Conservation (phyloP, 768 basidiomycete species). For the Collybia nuda region DNA sequence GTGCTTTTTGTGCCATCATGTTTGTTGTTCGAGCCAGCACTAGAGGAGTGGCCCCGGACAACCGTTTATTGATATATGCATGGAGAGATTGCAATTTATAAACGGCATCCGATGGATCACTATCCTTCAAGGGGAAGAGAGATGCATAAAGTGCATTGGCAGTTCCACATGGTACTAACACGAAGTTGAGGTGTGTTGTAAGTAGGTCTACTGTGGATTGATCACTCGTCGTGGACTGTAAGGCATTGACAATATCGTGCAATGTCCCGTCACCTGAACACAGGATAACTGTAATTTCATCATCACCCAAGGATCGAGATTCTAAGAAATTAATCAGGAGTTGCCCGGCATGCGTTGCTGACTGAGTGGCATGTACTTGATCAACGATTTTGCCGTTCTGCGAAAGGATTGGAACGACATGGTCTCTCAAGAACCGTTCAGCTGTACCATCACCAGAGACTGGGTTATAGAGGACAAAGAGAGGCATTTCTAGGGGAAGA, state of each 20-base stretch:
- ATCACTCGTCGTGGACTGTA: constrained; percentile 27
- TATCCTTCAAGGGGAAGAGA: constrained; percentile 55
- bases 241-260: constrained; percentile 79
- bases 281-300: constrained; percentile 50
- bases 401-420: constrained; percentile 65
- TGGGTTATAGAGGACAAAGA: constrained; percentile 77
- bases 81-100: constrained; percentile 59
- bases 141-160: constrained; percentile 89
- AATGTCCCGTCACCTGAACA: constrained; percentile 91
- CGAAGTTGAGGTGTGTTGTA: constrained; percentile 37
- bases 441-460: constrained; percentile 64
- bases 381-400: constrained; percentile 37
- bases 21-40: constrained; percentile 47
- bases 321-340: constrained; percentile 41
- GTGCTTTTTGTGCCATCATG: constrained; percentile 18
- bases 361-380: constrained; percentile 46
- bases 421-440: constrained; percentile 50
- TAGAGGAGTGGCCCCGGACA: constrained; percentile 38
- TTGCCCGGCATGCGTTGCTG: constrained; percentile 53
- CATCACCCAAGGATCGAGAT: constrained; percentile 13
- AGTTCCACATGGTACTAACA: constrained; percentile 77
- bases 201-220: constrained; percentile 14
- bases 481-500: constrained; percentile 38
- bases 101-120: constrained; percentile 15
- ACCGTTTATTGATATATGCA: constrained; percentile 38